A percentile compares a stretch with the other conserved stretches of the same genome.
Conservation (phyloP, 1,139 yeast species). For the Arxiozyma slooffiae region DNA sequence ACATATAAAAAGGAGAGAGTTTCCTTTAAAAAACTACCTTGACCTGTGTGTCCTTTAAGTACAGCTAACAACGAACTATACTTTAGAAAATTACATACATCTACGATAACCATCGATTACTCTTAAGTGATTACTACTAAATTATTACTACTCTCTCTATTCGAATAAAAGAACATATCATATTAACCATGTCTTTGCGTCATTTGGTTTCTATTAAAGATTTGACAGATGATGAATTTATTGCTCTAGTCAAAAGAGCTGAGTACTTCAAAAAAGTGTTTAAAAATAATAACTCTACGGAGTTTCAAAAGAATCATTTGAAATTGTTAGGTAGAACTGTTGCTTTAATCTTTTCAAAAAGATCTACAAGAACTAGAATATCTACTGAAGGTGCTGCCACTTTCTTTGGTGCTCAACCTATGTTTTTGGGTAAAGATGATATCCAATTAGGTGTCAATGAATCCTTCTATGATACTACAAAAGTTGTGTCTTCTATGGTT, state of each 20-base stretch:
- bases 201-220: conserved; percentile 77
- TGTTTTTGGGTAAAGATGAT: conserved; percentile 93
- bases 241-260: conserved; percentile 59
- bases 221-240: conserved; percentile 58
- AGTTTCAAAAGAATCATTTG: conserved; percentile 40
- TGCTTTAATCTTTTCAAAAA: conserved; percentile 74
- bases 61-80: conserved; percentile 22
- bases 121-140: too few relatives aligned
- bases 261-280: conserved; percentile 48
- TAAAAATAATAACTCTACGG: conserved; percentile 39
- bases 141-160: neutral
- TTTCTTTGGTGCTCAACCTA: conserved; percentile 90
- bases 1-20: conserved; percentile 4
- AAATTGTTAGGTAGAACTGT: conserved; percentile 71
- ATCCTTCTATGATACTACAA: conserved; percentile 75
- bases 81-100: too few relatives aligned
- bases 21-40: conserved; percentile 2
- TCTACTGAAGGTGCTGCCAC: conserved; percentile 92
- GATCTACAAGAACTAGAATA: conserved; percentile 91
- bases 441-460: conserved; percentile 95
- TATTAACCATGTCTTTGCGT: conserved; percentile 35
- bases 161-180: neutral
- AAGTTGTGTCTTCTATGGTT: conserved; percentile 88
- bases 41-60: conserved; percentile 18
- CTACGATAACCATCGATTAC: too few relatives aligned